A percentile compares a stretch with the other conserved stretches of the same genome.
These are phyloP conservation scores for Ascocoryne sarcoides DNA, from an alignment of 2,329 filamentous ascomycete genomes.

Conservation along the genomic window DNA sequence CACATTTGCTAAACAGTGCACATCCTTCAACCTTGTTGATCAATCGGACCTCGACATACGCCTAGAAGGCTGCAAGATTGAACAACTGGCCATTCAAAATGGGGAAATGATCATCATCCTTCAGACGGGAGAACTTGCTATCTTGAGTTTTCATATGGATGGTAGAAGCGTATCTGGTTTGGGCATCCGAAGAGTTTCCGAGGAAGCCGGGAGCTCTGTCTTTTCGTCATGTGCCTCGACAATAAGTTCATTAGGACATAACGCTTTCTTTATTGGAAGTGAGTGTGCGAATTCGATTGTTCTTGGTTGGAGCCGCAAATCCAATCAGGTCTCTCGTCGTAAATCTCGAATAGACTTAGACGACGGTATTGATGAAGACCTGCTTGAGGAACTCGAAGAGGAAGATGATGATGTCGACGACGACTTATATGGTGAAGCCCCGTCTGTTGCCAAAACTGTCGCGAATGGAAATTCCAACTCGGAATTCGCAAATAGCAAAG, in stretches of 20 bases:
- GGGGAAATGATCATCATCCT: conserved; percentile 82
- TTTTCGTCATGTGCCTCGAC: conserved; percentile 59
- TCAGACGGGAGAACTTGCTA: conserved; percentile 62
- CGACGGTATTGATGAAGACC: conserved; percentile 49
- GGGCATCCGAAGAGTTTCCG: conserved; percentile 55
- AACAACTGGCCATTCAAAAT: conserved; percentile 64
- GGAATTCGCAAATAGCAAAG: conserved; percentile 34
- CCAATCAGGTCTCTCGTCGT: conserved; percentile 51
- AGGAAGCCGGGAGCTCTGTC: conserved; percentile 53
- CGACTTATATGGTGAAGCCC: conserved; percentile 56
- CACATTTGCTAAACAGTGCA: conserved; percentile 73
- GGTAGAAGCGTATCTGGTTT: conserved; percentile 86
- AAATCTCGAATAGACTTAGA: conserved; percentile 47
- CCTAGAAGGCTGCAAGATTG: conserved; percentile 72
- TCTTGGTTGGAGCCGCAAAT: conserved; percentile 67
- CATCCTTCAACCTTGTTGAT: conserved; percentile 76
- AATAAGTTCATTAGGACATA: conserved; percentile 57
- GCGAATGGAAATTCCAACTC: conserved; percentile 31
- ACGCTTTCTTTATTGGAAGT: conserved; percentile 74
- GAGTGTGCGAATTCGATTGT: conserved; percentile 75
- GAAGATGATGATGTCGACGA: conserved; percentile 42
- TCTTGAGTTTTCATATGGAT: conserved; percentile 78
- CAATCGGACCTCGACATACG: conserved; percentile 73
- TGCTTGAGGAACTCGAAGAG: conserved; percentile 40
- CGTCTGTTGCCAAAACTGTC: conserved; percentile 28